Base-by-base conservation (phyloP, 202 grass and related monocot species). In the Carex arenaria region DNA sequence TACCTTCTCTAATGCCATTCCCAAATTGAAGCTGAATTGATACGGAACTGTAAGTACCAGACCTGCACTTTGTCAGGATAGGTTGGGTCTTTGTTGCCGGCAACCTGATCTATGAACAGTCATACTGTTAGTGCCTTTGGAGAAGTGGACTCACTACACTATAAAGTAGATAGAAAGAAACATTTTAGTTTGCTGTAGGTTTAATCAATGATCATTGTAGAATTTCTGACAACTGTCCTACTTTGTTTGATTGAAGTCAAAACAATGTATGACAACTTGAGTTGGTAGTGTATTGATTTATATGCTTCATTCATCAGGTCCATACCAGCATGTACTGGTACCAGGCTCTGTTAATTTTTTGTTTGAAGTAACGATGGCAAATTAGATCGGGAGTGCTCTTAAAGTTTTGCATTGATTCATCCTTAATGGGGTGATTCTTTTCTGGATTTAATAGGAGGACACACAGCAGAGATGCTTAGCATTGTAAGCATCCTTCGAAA, bases 381-480 rank as follows among this genome's bases (percentile, higher is more conserved):
- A 19, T 85, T 74, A 42, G 23, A 12, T 5, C 61, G 74, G 57
- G 32, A 63, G n/a, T 63, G 10, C 14, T 18, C 64, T 53, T 34
- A 22, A 52, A 61, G 6, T 86, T 49, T 30, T 2, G 85, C 28
- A 62, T 52, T 22, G 64, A 5, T 45, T 87, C 31, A 73, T 18
- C 74, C 1, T 52, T 14, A 15, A 78, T 40, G 0, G 62, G 57
- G 78, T 59, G 59, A 1, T 79, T 64, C 5, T 73, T 23, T 31
- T 14, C 70, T 34, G 32, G 32, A 34, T 34, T 34, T 60, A 2
- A 62, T 79, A 98, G 95, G 95, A 40, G 92, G 89, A 2, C 92
- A 98, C 87, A 98, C 92, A 3, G 95, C 95, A 60, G 95, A 98
- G 87, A 98, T 98, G 90, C 91, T 98, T 88, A 91, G 92, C 71